These are phyloP conservation scores for Chrysophaeum taylorii DNA, from an alignment of 352 stramenopile genomes.

Conservation along the genomic window DNA sequence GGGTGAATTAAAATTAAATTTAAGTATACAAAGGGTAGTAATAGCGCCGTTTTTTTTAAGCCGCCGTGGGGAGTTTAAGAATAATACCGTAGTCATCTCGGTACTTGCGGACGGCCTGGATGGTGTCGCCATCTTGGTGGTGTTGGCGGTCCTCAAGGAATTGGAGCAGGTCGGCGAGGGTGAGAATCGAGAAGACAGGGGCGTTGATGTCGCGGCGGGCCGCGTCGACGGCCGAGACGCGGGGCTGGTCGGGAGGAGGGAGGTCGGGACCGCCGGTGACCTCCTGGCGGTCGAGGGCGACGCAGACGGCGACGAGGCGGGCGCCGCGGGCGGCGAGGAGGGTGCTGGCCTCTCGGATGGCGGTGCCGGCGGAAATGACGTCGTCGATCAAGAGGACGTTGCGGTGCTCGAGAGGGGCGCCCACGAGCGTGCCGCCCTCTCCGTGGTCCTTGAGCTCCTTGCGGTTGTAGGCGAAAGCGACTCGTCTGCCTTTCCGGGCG, in stretches of 20 bases:
- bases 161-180: slow-evolving; percentile 74
- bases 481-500: slow-evolving; percentile 62
- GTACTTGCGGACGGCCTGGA: slow-evolving; percentile 13
- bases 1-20: too few species aligned
- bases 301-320: slow-evolving; percentile 83
- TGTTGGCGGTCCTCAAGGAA: slow-evolving; percentile 58
- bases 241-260: neutral
- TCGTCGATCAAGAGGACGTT: slow-evolving; percentile 96
- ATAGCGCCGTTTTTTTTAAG: too few species aligned
- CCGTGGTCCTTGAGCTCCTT: slow-evolving; percentile 99
- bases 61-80: too few species aligned
- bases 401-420: slow-evolving; percentile 82
- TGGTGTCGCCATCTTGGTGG: neutral
- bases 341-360: slow-evolving; percentile 80
- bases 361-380: slow-evolving; percentile 97
- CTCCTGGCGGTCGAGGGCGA: slow-evolving; percentile 95
- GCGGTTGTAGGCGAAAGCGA: slow-evolving; percentile 94
- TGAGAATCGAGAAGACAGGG: slow-evolving; percentile 83
- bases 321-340: slow-evolving; percentile 77
- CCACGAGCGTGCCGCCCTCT: slow-evolving; percentile 89
- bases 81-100: neutral
- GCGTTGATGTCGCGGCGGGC: slow-evolving; percentile 75
- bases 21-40: too few species aligned
- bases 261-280: slow-evolving; percentile 80
- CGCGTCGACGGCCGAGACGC: slow-evolving; percentile 78